A percentile compares a stretch with the other conserved stretches of the same genome.
Conservation (phyloP, 1,284 basidiomycete species). For the Pseudozyma flocculosa region DNA sequence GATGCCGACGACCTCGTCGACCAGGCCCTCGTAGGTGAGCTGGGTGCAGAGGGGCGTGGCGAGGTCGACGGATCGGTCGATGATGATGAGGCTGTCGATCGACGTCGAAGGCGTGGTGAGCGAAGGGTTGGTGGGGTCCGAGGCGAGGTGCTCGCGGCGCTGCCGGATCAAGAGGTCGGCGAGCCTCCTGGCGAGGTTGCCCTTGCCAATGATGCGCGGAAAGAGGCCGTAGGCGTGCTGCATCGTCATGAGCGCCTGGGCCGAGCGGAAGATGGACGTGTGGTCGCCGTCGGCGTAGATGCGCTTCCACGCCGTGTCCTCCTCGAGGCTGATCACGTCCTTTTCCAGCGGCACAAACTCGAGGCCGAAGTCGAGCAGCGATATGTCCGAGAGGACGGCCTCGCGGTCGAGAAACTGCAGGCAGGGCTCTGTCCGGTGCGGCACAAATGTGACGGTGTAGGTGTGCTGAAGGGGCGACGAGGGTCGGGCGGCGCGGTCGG, state of each 20-base stretch:
- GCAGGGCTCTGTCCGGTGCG: conserved; percentile 78
- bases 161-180: conserved; percentile 72
- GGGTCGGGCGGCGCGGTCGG: conserved; percentile 52
- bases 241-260: conserved; percentile 79
- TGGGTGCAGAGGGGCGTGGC: conserved; percentile 93
- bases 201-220: conserved; percentile 90
- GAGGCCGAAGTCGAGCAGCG: conserved; percentile 71
- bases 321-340: conserved; percentile 62
- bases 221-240: conserved; percentile 86
- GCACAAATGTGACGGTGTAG: conserved; percentile 87
- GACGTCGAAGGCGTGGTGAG: conserved; percentile 47
- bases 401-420: conserved; percentile 43
- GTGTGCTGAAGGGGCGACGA: conserved; percentile 65
- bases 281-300: conserved; percentile 82
- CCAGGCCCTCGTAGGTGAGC: conserved; percentile 91
- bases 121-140: conserved; percentile 47
- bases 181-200: conserved; percentile 76
- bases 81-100: conserved; percentile 82
- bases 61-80: conserved; percentile 93
- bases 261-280: conserved; percentile 82
- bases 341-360: conserved; percentile 90
- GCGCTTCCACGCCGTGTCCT: conserved; percentile 37
- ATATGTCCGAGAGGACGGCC: conserved; percentile 22
- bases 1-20: conserved; percentile 91
- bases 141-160: conserved; percentile 59